Base-by-base conservation (phyloP, 2,329 filamentous ascomycete species). In the Cladophialophora bantiana region DNA sequence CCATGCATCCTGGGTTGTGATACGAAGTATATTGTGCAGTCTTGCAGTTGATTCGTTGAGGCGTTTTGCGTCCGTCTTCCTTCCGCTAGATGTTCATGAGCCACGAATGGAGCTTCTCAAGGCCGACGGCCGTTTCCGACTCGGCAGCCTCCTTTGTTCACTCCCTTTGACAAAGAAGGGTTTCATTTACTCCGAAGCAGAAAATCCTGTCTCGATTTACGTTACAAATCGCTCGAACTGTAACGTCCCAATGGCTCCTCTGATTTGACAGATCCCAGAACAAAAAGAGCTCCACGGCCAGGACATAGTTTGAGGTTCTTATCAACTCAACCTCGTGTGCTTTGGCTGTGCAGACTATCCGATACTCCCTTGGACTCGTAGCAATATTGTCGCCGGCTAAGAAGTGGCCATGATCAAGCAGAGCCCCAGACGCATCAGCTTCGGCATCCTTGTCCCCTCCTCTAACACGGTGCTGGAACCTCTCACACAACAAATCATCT, bases 391-490 rank as follows among this genome's bases (percentile, higher is more conserved):
- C 26, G 26, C 32, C n/a, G 2, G 20, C 20, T 59, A 48, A 7
- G 15, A 52, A 38, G 42, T 48, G 26, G 42, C 57, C 38, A 59
- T 59, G 57, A 48, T 48, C 40, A 59, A 59, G 32, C 57, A 59
- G 15, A 52, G 32, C 31, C 42, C 31, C 7, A 48, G 18, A 35
- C 62, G 58, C 59, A 56, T 66, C 31, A 62, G 59, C 12, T 52
- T 83, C 35, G 81, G 79, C 62, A 76, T 83, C 56, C 76, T 82
- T 31, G 76, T 80, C 31, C 81, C 80, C n/a, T 79, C 77, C 48
- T 81, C 80, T 60, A 82, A 82, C 70, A 82, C 80, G 9, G 76
- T 76, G 7, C 76, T 82, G 15, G 81, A 83, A 70, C 79, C 80
- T 5, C 74, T 82, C 10, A 80, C 80, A 5, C 73, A 74, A 45